Percentiles rank a stretch among this genome's conserved stretches.
Conservation (phyloP, 352 stramenopile species). For the Phytophthora tentaculata region DNA sequence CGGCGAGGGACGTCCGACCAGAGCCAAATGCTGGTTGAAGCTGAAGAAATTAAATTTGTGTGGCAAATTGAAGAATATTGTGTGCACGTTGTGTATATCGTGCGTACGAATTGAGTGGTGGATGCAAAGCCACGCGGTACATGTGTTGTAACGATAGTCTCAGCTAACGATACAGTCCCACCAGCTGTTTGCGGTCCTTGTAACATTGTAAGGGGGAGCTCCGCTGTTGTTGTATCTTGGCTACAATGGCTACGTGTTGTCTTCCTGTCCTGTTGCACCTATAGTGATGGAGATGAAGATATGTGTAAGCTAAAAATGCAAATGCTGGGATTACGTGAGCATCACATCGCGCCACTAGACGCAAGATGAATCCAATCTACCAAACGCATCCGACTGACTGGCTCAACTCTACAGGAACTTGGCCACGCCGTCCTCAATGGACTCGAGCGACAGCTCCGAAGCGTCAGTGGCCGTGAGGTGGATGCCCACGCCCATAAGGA, state of each 20-base stretch:
- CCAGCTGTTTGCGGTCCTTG: background rate
- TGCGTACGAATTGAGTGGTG: constrained; percentile 9
- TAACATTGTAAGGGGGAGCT: constrained; percentile 9
- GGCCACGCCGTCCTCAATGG: constrained; percentile 80
- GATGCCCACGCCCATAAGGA: constrained; percentile 95
- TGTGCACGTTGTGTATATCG: background rate
- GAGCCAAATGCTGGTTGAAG: constrained; percentile 6
- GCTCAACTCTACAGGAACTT: constrained; percentile 85
- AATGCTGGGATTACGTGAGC: constrained; percentile 44
- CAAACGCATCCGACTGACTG: constrained; percentile 33
- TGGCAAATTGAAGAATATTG: background rate
- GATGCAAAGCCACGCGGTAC: constrained; percentile 10
- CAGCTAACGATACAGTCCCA: constrained; percentile 12
- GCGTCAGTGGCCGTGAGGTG: constrained; percentile 94
- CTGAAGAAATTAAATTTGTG: background rate
- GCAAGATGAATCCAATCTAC: constrained; percentile 37
- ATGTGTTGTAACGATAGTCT: constrained; percentile 7
- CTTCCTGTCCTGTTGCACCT: background rate
- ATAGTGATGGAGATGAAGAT: background rate
- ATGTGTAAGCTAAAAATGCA: constrained; percentile 29
- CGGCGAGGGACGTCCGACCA: background rate
- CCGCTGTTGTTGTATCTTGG: constrained; percentile 12
- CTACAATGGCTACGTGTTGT: constrained; percentile 12
- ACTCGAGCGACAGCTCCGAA: constrained; percentile 87
- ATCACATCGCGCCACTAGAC: constrained; percentile 22